These are phyloP conservation scores for Cyclostephanos invisitatus DNA, from an alignment of 108 stramenopile species.

Conservation along the genomic window DNA sequence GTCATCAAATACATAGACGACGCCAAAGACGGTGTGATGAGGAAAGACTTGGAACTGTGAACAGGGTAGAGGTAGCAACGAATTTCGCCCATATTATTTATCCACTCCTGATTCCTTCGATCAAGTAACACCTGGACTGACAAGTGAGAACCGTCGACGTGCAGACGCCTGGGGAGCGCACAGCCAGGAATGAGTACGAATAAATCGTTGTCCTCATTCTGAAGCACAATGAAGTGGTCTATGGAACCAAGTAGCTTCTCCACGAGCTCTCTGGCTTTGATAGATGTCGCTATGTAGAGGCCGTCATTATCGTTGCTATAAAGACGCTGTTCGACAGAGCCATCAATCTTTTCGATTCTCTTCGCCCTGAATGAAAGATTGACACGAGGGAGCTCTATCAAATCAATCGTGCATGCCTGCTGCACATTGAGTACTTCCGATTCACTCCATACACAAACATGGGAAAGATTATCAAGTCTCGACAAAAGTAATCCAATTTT, in stretches of 20 bases:
- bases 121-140: conserved; percentile 93
- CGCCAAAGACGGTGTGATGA: conserved; percentile 92
- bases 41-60: conserved; percentile 91
- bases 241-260: conserved; percentile 83
- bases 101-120: conserved; percentile 95
- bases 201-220: conserved; percentile 93
- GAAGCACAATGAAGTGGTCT: conserved; percentile 91
- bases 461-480: conserved; percentile 91
- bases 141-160: conserved; percentile 76
- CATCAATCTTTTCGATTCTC: conserved; percentile 66
- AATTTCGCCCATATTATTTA: conserved; percentile 93
- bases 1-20: conserved; percentile 97
- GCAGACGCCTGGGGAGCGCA: conserved; percentile 85
- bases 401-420: conserved; percentile 79
- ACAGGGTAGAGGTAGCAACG: conserved; percentile 97
- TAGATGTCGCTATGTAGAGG: conserved; percentile 89
- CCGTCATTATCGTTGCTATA: conserved; percentile 96
- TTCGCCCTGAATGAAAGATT: conserved; percentile 91
- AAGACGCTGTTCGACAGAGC: conserved; percentile 72
- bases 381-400: conserved; percentile 95
- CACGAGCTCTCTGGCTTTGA: conserved; percentile 77
- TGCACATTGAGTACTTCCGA: conserved; percentile 68
- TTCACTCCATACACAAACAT: conserved; percentile 95
- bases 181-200: conserved; percentile 95
- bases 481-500: conserved; percentile 88